Evolutionary conservation across 2,329 filamentous ascomycete species (phyloP), one percentile per base, ranked within the genome.

Genomic region (Ophiocordyceps camponoti-floridani): DNA sequence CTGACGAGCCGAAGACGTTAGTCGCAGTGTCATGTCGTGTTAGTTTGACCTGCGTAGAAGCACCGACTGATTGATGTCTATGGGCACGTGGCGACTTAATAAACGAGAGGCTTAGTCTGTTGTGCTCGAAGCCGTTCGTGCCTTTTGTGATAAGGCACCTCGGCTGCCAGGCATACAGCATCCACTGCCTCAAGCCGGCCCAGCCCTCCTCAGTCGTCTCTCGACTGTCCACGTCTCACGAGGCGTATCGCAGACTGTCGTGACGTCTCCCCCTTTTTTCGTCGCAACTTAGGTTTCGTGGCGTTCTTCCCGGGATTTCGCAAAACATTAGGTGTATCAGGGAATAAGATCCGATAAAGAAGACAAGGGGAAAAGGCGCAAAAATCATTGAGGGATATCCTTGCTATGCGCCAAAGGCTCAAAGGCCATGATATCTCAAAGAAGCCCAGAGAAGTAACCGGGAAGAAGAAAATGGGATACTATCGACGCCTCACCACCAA

Each of bases 401-500:
- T 23, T 23, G 23, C 23, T 23, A 5, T 23, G 23, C 23, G 23
- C 23, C 23, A 23, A 23, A 23, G 23, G 23, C 3, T 23, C 23
- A 23, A 23, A 23, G 23, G 5, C 23, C 23, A 23, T 23, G 23
- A 23, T 23, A 23, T 23, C 23, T 23, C 23, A 33, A 33, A 33
- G 14, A 13, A 33, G 31, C 12, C 7, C 4, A 33, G 14, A 33
- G 31, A 13, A 13, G 13, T 33, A 13, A 33, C 5, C 3, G 23
- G 5, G 10, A 33, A 33, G 31, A 33, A 33, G 10, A 33, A 33
- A 13, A 33, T 13, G 11, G 4, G 31, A 4, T 12, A 33, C 31
- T 14, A 11, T 33, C 31, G 31, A 33, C 23, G 23, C 23, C 23
- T 7, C 40, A 16, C 61, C 52, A 77, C 73, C 73, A 77, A 50